Base-by-base conservation (phyloP, 164 flowering plant genomes). In the Vitis labrusca region DNA sequence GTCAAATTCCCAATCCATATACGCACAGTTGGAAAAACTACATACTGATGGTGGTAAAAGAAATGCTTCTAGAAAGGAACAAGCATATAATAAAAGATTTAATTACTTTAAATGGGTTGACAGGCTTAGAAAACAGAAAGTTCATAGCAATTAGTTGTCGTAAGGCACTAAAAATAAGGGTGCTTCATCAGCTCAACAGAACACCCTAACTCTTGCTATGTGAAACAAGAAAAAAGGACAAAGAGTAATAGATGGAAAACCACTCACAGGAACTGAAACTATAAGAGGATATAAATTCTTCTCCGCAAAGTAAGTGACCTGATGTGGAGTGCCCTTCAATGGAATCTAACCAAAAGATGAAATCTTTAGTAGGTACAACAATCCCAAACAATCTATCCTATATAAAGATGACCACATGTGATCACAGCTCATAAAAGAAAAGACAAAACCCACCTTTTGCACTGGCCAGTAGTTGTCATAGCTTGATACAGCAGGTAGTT, bases 391-490 rank as follows among this genome's bases (percentile, higher is more conserved):
- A 17, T 27, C 17, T n/a, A 16, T 63, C n/a, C 9, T 60, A 14
- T 11, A 29, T 61, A 47, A 52, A 9, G 17, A 29, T 37, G 11
- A 44, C 9, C 32, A 3, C 44, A 23, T 37, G 44, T 37, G 44
- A 37, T 3, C 7, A 37, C 3, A 37, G 44, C 44, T 66, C 6
- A 10, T 27, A 29, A 9, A 17, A 8, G 65, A 54, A 66, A 48
- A 68, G 64, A 5, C 37, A 37, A 56, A 67, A 59, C 79, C 50
- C 60, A 92, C 99, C 78, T 95, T 95, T 74, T 95, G 98, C 48
- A 93, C 98, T 50, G 99, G 98, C 99, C 99, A 96, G 79, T 91
- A 82, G 77, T 93, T 96, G 77, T 96, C 99, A 69, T 90, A 96
- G 68, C 65, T 89, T 71, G 80, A 77, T 72, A 65, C 75, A 71